Evolutionary conservation across 441 rosid species (phyloP).

Genomic region (Aleurites moluccanus): DNA sequence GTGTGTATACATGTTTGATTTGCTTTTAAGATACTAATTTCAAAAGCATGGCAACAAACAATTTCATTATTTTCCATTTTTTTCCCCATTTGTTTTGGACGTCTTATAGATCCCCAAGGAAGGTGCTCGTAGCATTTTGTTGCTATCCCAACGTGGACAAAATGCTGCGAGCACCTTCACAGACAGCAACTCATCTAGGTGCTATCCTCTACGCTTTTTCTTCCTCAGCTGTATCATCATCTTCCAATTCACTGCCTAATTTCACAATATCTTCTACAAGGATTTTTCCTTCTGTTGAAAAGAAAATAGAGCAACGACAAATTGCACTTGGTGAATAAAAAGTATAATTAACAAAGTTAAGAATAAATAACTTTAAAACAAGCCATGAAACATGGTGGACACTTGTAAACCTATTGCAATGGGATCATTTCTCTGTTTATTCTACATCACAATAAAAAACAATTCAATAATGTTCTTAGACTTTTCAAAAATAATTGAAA

Average conservation of each 20-base stretch:
- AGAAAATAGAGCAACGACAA: not conserved
- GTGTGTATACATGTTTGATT: not conserved
- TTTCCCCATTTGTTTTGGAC: not conserved
- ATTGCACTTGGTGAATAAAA: not conserved
- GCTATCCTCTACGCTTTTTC: conserved; percentile 30
- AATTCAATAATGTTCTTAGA: not conserved
- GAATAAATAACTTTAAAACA: not conserved
- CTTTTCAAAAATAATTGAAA: conserved; percentile 3
- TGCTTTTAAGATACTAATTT: not conserved
- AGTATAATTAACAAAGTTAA: not conserved
- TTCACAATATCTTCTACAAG: conserved; percentile 88
- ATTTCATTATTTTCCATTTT: not conserved
- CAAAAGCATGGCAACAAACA: not conserved
- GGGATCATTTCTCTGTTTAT: not conserved
- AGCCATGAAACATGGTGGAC: not conserved
- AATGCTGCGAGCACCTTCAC: not conserved
- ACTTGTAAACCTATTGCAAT: not conserved
- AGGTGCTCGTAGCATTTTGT: too few species aligned
- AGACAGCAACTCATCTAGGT: not conserved
- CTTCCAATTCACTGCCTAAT: conserved; percentile 70
- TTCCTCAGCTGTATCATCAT: conserved; percentile 45
- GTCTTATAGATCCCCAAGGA: not conserved
- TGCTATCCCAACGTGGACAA: not conserved
- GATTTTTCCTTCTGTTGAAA: conserved; percentile 77
- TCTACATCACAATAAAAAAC: not conserved